These are phyloP conservation scores for Pilaira anomala DNA, from an alignment of 192 early-diverging fungal species.

Conservation along the genomic window DNA sequence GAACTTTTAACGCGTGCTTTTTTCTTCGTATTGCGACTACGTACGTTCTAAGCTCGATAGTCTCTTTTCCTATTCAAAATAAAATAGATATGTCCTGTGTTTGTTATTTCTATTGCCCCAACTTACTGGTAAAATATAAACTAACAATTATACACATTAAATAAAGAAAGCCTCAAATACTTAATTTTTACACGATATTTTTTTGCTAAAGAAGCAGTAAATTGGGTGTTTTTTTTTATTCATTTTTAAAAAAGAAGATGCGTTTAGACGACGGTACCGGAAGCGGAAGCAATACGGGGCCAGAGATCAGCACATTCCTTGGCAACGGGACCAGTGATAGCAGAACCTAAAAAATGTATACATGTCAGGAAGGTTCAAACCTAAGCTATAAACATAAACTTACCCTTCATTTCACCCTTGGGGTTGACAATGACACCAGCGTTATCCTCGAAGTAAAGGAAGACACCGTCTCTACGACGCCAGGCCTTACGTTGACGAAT, in stretches of 20 bases:
- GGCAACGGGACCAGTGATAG: slow-evolving; percentile 99
- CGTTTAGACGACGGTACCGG: slow-evolving; percentile 65
- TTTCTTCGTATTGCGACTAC: too few relatives aligned
- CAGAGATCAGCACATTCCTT: slow-evolving; percentile 99
- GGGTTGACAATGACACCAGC: slow-evolving; percentile 99
- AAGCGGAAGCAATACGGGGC: slow-evolving; percentile 97
- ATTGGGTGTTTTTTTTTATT: too few relatives aligned
- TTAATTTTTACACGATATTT: too few relatives aligned
- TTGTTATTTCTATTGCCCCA: too few relatives aligned
- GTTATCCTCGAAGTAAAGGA: slow-evolving; percentile 99
- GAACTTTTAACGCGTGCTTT: too few relatives aligned
- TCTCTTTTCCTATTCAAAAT: too few relatives aligned
- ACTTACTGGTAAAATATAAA: too few relatives aligned
- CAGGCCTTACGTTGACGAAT: slow-evolving; percentile 99
- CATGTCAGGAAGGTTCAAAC: slow-evolving; percentile 31
- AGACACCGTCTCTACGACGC: slow-evolving; percentile 98
- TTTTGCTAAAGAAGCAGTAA: too few relatives aligned
- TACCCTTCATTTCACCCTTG: slow-evolving; percentile 19
- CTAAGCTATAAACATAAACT: not conserved
- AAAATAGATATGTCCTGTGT: too few relatives aligned
- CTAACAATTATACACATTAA: too few relatives aligned
- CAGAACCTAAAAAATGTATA: slow-evolving; percentile 64
- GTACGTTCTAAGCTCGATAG: too few relatives aligned
- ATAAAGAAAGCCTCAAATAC: too few relatives aligned
- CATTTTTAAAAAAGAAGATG: not conserved